Evolutionary conservation across 345 rosid genomes (phyloP).

Genomic region (Psidium friedrichsthalianum): DNA sequence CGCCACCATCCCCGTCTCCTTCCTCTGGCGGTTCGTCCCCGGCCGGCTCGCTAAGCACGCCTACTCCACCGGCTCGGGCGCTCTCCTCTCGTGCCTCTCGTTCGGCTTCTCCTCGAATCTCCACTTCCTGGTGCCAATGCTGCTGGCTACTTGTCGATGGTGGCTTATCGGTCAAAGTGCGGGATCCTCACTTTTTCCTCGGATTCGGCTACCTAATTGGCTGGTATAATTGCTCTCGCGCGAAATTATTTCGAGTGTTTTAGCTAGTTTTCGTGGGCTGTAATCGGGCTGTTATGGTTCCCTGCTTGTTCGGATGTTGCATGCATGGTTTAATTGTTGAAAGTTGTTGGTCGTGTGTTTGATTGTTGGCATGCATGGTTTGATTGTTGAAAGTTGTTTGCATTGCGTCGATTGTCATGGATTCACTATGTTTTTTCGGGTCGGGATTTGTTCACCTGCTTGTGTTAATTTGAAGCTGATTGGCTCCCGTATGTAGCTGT

Average conservation of each 20-base stretch:
- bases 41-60: constrained; percentile 49
- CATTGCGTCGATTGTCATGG: not conserved
- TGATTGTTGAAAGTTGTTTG: not conserved
- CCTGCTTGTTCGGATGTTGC: not conserved
- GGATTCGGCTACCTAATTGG: constrained; percentile 89
- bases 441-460: not conserved
- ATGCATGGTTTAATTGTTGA: not conserved
- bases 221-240: constrained; percentile 31
- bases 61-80: constrained; percentile 63
- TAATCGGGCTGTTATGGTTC: not conserved
- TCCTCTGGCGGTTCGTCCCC: constrained; percentile 57
- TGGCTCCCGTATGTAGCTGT: not conserved
- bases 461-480: not conserved
- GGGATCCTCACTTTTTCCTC: constrained; percentile 61
- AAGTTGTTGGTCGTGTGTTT: too few relatives aligned
- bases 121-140: constrained; percentile 82
- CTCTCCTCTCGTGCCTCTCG: constrained; percentile 58
- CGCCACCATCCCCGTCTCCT: constrained; percentile 70
- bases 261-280: not conserved
- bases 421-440: not conserved
- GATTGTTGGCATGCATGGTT: not conserved
- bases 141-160: constrained; percentile 64
- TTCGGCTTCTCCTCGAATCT: constrained; percentile 89
- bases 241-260: not conserved
- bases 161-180: constrained; percentile 45